Evolutionary conservation across 2,329 filamentous ascomycete genomes (phyloP), one percentile per base, ranked within the genome.

Genomic region (Blastomyces parvus): DNA sequence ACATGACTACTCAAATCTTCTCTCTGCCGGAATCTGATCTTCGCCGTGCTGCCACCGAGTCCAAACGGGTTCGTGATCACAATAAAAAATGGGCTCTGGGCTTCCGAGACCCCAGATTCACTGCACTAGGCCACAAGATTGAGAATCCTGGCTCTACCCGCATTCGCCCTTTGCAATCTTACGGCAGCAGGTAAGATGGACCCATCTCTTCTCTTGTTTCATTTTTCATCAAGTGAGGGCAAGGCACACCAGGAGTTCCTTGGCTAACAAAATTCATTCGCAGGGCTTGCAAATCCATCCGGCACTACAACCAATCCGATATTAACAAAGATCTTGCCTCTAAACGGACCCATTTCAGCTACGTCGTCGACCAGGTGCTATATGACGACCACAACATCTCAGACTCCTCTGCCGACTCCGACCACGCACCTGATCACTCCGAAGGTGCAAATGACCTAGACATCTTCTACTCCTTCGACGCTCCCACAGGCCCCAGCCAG

Each of bases 381-480:
- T 55, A 59, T 25, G 68, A 70, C 36, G 69, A 69, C 44, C 67
- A 63, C 59, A 66, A 61, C 48, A 60, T 62, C 30, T 72, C 72
- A 27, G 72, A 72, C 59, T 73, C 70, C 11, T 75, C 74, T 42
- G 66, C 70, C 8, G 71, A 72, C 40, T 50, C 46, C 11, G 73
- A 75, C 59, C 69, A 71, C 25, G 66, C 70, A 42, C 63, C 63
- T n/a, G 75, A 76, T 42, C 70, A 72, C 36, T 80, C 78, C 14
- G 77, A 77, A 33, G 79, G 79, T 62, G 77, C 78, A 17, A 74
- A 74, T 33, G 81, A 82, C 58, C 77, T 77, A 42, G 80, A 80
- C 44, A 75, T 83, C 64, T 62, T 81, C 59, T 83, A 83, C 73
- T 82, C 80, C 52, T 86, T 79, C 74, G 83, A 85, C 65, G 78